A percentile compares a stretch with the other conserved stretches of the same genome.
These are phyloP conservation scores for Neophaeococcomyces aloes DNA, from an alignment of 2,329 filamentous ascomycete species.

Conservation along the genomic window DNA sequence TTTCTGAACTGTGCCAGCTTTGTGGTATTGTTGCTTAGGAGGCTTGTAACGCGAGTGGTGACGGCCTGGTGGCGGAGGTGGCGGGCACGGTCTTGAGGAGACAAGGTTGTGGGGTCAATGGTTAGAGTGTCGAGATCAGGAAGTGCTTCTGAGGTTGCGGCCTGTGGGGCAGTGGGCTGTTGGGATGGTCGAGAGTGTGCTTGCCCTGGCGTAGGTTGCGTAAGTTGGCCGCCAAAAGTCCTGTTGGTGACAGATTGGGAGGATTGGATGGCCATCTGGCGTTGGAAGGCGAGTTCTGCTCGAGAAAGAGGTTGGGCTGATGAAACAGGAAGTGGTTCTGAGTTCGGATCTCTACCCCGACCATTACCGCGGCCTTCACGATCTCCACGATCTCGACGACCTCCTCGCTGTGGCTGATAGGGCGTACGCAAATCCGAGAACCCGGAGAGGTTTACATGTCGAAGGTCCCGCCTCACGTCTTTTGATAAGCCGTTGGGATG, in stretches of 20 bases:
- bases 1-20: conserved; percentile 71
- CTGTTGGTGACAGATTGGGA: conserved; percentile 69
- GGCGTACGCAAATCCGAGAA: conserved; percentile 67
- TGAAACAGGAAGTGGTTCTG: conserved; percentile 64
- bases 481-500: conserved; percentile 75
- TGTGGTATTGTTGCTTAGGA: conserved; percentile 63
- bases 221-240: conserved; percentile 76
- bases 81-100: conserved; percentile 70
- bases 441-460: conserved; percentile 72
- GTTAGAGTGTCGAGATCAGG: conserved; percentile 43
- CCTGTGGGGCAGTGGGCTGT: conserved; percentile 13
- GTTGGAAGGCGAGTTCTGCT: conserved; percentile 83
- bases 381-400: conserved; percentile 23
- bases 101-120: conserved; percentile 42
- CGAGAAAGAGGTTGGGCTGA: conserved; percentile 70
- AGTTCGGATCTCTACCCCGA: conserved; percentile 75
- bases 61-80: conserved; percentile 72
- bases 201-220: conserved; percentile 37
- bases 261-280: conserved; percentile 83
- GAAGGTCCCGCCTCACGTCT: conserved; percentile 69
- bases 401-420: conserved; percentile 53
- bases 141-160: conserved; percentile 22
- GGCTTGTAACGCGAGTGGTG: conserved; percentile 68
- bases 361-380: conserved; percentile 46
- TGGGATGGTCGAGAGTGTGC: conserved; percentile 25